Base-by-base conservation (phyloP, 768 basidiomycete species). In the Lactarius akahatsu region DNA sequence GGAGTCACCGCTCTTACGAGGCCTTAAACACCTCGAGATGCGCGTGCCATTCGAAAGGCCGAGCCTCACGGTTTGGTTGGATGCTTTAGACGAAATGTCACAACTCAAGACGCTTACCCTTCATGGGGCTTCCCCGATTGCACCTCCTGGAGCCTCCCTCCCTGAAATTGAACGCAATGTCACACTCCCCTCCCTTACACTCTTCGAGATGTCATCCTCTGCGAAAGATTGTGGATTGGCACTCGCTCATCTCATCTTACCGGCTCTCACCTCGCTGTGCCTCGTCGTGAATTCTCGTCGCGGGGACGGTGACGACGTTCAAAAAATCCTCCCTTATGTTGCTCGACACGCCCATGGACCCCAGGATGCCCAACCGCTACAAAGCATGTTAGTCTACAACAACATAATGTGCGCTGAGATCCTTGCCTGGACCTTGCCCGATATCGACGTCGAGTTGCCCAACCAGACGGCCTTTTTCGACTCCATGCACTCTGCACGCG, bases 1-100 rank as follows among this genome's bases (percentile, higher is more conserved):
- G 63, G 8, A 11, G 5, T 64, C 63, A 5, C 63, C 57, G n/a
- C 36, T 58, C 16, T 59, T 64, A 13, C 50, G 16, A 50, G 45
- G 45, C 47, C 57, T 64, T 10, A 30, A 18, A 15, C 23, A 58
- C 11, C 32, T 64, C n/a, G 38, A 59, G 20, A 38, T 64, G 5
- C 40, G 32, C 11, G 30, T n/a, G 10, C 15, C 59, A 7, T 59
- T 30, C 13, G 23, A 4, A 10, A 36, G 32, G 30, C 63, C 57
- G 7, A 64, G 15, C 10, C 23, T 59, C 11, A 2, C 16, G 20
- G 32, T 23, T 15, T 64, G 57, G 57, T 28, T 64, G 41, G 45
- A 58, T 18, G 63, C 63, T n/a, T 26, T 64, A 8, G 30, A 47
- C 11, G 20, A 20, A 23, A 57, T 47, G 57, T 41, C 45, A 20